Base-by-base conservation (phyloP, 108 stramenopile species). In the Pseudonitzschia multiseries region DNA sequence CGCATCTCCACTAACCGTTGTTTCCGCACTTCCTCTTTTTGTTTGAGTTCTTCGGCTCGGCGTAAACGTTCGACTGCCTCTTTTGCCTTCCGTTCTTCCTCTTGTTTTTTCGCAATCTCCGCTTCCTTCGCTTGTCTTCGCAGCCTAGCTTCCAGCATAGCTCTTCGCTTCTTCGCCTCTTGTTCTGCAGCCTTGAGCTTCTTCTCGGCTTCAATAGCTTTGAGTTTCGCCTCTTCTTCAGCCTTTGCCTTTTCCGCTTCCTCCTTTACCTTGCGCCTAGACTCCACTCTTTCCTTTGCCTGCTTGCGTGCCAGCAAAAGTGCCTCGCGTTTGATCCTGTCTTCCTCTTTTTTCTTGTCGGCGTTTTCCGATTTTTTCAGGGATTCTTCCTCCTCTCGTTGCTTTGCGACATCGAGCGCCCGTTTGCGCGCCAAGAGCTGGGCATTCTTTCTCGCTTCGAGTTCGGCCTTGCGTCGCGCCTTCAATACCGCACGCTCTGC, bases 401-500 rank as follows among this genome's bases (percentile, higher is more conserved):
- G 61, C 8, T 29, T 24, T 20, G 61, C 61, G n/a, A 62, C 36
- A 29, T 62, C 61, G 5, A 62, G 36, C 20, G 61, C 61, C 61
- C 29, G 10, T 62, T 40, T 62, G 4, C 61, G 61, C 15, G 61
- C 61, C 36, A 62, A n/a, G 17, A 62, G n/a, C 36, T 62, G 61
- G 5, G 61, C 41, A n/a, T 62, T 62, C 40, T 40, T 33, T 33
- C 61, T 26, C 29, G 61, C 32, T n/a, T 62, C 61, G n/a, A 42
- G 61, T 62, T 33, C 61, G 36, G 61, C 61, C 40, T 42, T 62
- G 36, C 61, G 36, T 2, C n/a, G 13, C 2, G 61, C 36, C 18
- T 0, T n/a, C 29, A 6, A 4, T 33, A 40, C 20, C 10, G 41
- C 32, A 40, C 29, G 61, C 32, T 40, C 20, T 40, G 61, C 61